These are phyloP conservation scores for Chalciporus chontae DNA, from an alignment of 768 basidiomycete species.

Conservation along the genomic window DNA sequence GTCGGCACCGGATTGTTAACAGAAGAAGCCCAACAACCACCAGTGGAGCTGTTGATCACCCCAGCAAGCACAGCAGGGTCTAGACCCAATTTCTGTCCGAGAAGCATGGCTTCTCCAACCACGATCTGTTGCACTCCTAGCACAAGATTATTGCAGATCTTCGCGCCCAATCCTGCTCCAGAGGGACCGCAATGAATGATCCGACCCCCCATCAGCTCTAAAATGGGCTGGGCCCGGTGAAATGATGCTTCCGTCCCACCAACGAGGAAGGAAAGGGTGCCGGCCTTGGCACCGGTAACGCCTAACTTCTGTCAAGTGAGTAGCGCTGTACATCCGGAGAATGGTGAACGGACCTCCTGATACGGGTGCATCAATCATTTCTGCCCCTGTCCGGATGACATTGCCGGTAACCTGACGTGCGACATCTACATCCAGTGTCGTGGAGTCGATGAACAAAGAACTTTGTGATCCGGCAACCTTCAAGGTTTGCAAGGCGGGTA, in stretches of 20 bases:
- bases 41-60: slow-evolving; percentile 84
- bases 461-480: slow-evolving; percentile 31
- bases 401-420: slow-evolving; percentile 61
- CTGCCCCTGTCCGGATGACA: slow-evolving; percentile 53
- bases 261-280: slow-evolving; percentile 87
- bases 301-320: slow-evolving; percentile 40
- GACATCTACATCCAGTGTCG: slow-evolving; percentile 79
- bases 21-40: slow-evolving; percentile 77
- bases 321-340: not conserved
- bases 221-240: slow-evolving; percentile 50
- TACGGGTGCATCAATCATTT: slow-evolving; percentile 91
- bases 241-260: slow-evolving; percentile 69
- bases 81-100: slow-evolving; percentile 79
- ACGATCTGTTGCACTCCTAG: slow-evolving; percentile 80
- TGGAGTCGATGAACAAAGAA: slow-evolving; percentile 84
- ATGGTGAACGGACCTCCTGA: slow-evolving; percentile 67
- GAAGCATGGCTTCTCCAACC: slow-evolving; percentile 86
- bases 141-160: slow-evolving; percentile 86
- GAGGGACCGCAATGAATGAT: slow-evolving; percentile 82
- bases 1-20: slow-evolving; percentile 86
- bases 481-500: slow-evolving; percentile 57
- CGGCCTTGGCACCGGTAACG: slow-evolving; percentile 83
- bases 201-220: slow-evolving; percentile 74
- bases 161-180: slow-evolving; percentile 80
- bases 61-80: slow-evolving; percentile 71